Percentiles rank a stretch among this genome's conserved stretches.
Evolutionary conservation across 1,284 basidiomycete genomes (phyloP).

Genomic region (Apiotrichum siamense): DNA sequence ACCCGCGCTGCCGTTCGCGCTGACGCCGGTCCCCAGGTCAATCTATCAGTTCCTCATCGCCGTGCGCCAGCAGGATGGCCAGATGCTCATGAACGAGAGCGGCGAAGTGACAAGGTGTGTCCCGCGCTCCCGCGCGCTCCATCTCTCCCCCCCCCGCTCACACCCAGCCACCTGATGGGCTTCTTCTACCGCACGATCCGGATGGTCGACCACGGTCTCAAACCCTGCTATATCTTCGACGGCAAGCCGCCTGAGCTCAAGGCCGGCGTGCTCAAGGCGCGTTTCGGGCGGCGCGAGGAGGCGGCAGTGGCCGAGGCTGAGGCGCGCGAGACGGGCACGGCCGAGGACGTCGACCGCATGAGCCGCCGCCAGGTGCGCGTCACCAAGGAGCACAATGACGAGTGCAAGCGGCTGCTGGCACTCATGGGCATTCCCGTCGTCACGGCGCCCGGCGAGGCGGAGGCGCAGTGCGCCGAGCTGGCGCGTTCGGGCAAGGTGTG

Average conservation of each 20-base stretch:
- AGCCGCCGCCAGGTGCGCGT: conserved; percentile 89
- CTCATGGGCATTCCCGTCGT: conserved; percentile 98
- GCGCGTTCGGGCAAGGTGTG: conserved; percentile 85
- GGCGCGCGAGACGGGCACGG: conserved; percentile 90
- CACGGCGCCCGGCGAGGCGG: conserved; percentile 95
- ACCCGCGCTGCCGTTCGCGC: no score
- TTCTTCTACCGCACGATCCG: conserved; percentile 96
- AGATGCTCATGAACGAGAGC: conserved; percentile 91
- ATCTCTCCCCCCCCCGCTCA: conserved; percentile 2
- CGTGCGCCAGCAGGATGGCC: conserved; percentile 90
- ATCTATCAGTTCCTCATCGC: conserved; percentile 90
- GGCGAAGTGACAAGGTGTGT: conserved; percentile 84
- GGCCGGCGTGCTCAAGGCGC: conserved; percentile 69
- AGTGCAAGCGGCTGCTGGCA: conserved; percentile 77
- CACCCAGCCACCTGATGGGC: conserved; percentile 82
- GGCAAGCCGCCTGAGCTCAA: conserved; percentile 97
- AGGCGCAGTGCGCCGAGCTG: conserved; percentile 97
- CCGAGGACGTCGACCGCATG: conserved; percentile 87
- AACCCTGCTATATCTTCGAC: conserved; percentile 97
- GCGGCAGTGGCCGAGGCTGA: conserved; percentile 93
- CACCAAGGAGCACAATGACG: conserved; percentile 92
- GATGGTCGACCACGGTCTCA: conserved; percentile 98
- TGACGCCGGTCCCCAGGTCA: conserved; percentile 41
- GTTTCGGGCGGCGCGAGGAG: conserved; percentile 83
- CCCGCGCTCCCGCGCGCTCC: neutral